Evolutionary conservation across 306 rosid genomes (phyloP).

Genomic region (Hippophae tibetana): DNA sequence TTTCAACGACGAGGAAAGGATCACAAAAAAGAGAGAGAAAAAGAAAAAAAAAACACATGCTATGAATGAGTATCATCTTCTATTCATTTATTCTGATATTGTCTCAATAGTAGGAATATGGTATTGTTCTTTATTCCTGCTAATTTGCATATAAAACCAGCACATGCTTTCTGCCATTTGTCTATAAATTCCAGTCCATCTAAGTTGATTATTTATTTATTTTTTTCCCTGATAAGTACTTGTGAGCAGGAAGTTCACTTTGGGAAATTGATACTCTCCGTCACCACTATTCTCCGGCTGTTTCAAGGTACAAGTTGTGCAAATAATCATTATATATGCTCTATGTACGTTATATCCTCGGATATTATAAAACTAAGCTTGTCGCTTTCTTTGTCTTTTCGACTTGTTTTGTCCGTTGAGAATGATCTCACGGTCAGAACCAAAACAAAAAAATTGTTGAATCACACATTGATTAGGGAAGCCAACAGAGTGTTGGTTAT

Average conservation of each 20-base stretch:
- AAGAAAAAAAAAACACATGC: conserved; percentile 41
- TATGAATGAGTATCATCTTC: conserved; percentile 52
- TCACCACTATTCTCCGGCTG: conserved; percentile 91
- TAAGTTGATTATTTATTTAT: conserved; percentile 1
- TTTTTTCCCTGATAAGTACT: conserved; percentile 14
- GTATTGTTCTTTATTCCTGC: not conserved
- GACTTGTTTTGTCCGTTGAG: conserved; percentile 77
- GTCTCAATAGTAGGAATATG: not conserved
- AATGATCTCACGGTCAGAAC: conserved; percentile 85
- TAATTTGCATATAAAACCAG: not conserved
- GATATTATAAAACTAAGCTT: not conserved
- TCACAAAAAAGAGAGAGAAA: no score
- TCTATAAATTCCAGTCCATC: not conserved
- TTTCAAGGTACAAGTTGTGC: conserved; percentile 52
- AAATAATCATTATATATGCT: not conserved
- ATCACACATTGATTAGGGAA: no score
- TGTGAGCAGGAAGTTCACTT: conserved; percentile 78
- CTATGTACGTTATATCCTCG: not conserved
- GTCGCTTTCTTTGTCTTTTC: conserved; percentile 6
- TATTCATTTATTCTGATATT: not conserved
- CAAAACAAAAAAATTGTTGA: no score
- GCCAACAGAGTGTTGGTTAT: no score
- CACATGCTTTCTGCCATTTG: not conserved
- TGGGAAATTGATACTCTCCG: conserved; percentile 84
- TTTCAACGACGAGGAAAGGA: conserved; percentile 51